Evolutionary conservation across 2,329 filamentous ascomycete species (phyloP), one percentile per base, ranked within the genome.

Genomic region (Akanthomyces uredinophilus): DNA sequence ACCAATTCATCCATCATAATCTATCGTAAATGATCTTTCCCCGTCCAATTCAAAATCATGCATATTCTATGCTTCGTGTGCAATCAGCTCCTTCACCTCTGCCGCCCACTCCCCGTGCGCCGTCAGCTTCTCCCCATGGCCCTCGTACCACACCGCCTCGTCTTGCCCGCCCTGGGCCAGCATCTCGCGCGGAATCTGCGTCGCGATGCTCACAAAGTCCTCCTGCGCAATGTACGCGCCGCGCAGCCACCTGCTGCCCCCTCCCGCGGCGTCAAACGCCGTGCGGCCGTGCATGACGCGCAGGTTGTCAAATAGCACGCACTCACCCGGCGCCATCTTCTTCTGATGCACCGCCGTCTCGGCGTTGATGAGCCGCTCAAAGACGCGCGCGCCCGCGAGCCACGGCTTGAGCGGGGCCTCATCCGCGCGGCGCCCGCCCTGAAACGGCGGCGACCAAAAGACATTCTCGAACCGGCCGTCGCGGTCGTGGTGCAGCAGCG

Each of bases 221-320:
- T 80, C 73, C 5, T 74, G 69, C 65, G 89, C 85, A 32, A 97
- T 81, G 74, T 98, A 99, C 0, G 91, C 84, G 5, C 95, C 95
- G 68, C 91, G 90, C 60, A 98, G 75, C 90, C 91, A 96, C 58
- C 94, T 81, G 64, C 87, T 83, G 1, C 90, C 90, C 7, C 81
- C 80, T n/a, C 47, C 57, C 0, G 80, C 75, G 0, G 70, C 65
- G 71, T 94, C 86, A 74, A 98, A 98, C 35, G 86, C 84, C 18
- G 80, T 83, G 4, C 95, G 81, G 0, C 92, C 94, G 77, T 98
- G 95, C 70, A 96, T 74, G n/a, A 96, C 81, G 20, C 94, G 82
- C 63, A 86, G 77, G 71, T 98, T 98, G 72, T 96, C 89, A 71
- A 99, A 98, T n/a, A 99, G 82, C 14, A 93, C 92, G 71, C 92